These are phyloP conservation scores for Cicer cuneatum DNA, from an alignment of 306 rosid genomes.

Conservation along the genomic window DNA sequence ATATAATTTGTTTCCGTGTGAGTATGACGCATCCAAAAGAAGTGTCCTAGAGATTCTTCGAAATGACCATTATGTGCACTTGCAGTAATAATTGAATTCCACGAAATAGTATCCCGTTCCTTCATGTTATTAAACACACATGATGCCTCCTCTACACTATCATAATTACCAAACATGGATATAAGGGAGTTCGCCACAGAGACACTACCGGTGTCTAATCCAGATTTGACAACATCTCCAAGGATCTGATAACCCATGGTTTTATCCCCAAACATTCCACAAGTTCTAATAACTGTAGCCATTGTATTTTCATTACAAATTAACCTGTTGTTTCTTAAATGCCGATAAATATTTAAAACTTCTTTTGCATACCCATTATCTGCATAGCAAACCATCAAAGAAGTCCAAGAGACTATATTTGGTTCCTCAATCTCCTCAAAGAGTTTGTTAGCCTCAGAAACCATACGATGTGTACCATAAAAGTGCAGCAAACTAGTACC, in stretches of 20 bases:
- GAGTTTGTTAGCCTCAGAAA: slow-evolving; percentile 54
- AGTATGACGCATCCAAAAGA: slow-evolving; percentile 62
- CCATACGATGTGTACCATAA: slow-evolving; percentile 61
- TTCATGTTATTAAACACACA: slow-evolving; percentile 72
- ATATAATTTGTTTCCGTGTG: slow-evolving; percentile 59
- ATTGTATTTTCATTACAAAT: slow-evolving; percentile 70
- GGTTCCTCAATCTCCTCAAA: slow-evolving; percentile 78
- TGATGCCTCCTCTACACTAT: slow-evolving; percentile 62
- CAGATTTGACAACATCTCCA: slow-evolving; percentile 71
- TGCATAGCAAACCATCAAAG: slow-evolving; percentile 76
- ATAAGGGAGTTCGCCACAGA: slow-evolving; percentile 82
- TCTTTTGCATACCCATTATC: slow-evolving; percentile 56
- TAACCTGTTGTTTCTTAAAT: slow-evolving; percentile 54
- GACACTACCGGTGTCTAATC: slow-evolving; percentile 60
- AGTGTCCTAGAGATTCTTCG: slow-evolving; percentile 65
- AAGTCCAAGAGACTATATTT: slow-evolving; percentile 90
- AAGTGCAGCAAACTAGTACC: slow-evolving; percentile 87
- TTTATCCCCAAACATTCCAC: slow-evolving; percentile 72
- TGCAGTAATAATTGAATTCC: slow-evolving; percentile 90
- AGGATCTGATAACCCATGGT: slow-evolving; percentile 70
- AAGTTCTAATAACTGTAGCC: slow-evolving; percentile 65
- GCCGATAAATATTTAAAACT: slow-evolving; percentile 60
- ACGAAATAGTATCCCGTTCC: slow-evolving; percentile 78
- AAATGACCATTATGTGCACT: slow-evolving; percentile 60
- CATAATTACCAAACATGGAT: slow-evolving; percentile 74